Conservation (phyloP, 495 filamentous ascomycete species). For the Chaetomium tenue region DNA sequence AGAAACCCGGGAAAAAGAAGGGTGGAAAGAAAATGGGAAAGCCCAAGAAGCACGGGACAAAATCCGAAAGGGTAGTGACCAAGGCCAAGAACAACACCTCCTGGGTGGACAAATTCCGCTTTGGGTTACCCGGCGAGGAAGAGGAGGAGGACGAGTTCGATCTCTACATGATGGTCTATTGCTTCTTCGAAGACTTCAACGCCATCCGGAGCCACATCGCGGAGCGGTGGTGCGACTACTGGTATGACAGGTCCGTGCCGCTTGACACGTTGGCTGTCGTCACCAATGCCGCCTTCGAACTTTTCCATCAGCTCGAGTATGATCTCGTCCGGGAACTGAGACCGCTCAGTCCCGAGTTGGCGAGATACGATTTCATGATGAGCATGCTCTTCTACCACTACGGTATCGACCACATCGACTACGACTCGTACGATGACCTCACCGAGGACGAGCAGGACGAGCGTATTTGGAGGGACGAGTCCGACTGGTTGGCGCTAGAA, state of each 20-base stretch:
- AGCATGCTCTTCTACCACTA: constrained; percentile 28
- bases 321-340: constrained; percentile 27
- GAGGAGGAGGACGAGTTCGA: constrained; percentile 33
- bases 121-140: constrained; percentile 16
- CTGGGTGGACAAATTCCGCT: constrained; percentile 29
- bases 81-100: neutral
- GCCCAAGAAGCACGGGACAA: constrained; percentile 18
- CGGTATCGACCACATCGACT: constrained; percentile 33
- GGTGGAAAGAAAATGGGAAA: constrained; percentile 25
- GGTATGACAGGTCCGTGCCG: constrained; percentile 25
- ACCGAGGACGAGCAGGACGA: constrained; percentile 20
- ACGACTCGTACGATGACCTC: constrained; percentile 24
- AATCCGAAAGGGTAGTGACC: constrained; percentile 2
- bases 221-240: constrained; percentile 36
- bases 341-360: constrained; percentile 13
- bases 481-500: constrained; percentile 28
- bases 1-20: constrained; percentile 26
- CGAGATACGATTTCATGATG: constrained; percentile 30
- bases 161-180: constrained; percentile 37
- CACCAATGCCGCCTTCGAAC: constrained; percentile 37
- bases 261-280: constrained; percentile 30
- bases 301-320: constrained; percentile 34
- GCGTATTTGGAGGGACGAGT: constrained; percentile 28
- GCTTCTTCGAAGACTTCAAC: constrained; percentile 40
- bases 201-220: constrained; percentile 31